Evolutionary conservation across 2,329 filamentous ascomycete species (phyloP).

Genomic region (Lasiodiplodia sp.): DNA sequence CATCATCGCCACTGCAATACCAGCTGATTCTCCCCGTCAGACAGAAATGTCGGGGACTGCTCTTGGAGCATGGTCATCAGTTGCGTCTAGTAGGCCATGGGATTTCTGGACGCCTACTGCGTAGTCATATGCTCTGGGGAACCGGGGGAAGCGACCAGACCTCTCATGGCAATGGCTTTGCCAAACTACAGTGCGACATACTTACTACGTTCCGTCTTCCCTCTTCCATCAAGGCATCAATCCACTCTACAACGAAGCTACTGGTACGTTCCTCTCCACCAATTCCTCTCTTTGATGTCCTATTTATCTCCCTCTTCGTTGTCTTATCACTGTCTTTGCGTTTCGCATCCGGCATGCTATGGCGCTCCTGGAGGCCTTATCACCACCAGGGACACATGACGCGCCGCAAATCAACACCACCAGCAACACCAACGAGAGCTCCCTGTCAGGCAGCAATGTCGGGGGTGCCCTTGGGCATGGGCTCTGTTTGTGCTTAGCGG

Average conservation of each 20-base stretch:
- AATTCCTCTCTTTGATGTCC: not conserved
- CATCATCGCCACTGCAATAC: not conserved
- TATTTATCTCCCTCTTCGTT: too few species aligned
- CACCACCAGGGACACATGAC: not conserved
- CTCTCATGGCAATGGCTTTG: too few species aligned
- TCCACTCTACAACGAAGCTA: too few species aligned
- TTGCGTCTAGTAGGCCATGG: not conserved
- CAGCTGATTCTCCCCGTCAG: not conserved
- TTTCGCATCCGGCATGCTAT: too few species aligned
- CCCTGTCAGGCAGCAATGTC: slow-evolving; percentile 7
- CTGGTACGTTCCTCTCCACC: too few species aligned
- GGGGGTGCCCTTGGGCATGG: not conserved
- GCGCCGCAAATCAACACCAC: not conserved
- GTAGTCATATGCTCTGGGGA: too few species aligned
- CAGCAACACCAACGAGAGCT: not conserved
- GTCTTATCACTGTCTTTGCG: too few species aligned
- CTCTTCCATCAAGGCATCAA: not conserved
- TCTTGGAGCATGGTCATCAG: not conserved
- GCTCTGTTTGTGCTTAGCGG: not conserved
- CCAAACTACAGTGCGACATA: too few species aligned
- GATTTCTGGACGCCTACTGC: too few species aligned
- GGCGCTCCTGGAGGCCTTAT: not conserved
- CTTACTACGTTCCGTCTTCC: not conserved
- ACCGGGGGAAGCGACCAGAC: too few species aligned
- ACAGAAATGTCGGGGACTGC: slow-evolving; percentile 12